These are phyloP conservation scores for Bretziella fagacearum DNA, from an alignment of 2,329 filamentous ascomycete species.

Conservation along the genomic window DNA sequence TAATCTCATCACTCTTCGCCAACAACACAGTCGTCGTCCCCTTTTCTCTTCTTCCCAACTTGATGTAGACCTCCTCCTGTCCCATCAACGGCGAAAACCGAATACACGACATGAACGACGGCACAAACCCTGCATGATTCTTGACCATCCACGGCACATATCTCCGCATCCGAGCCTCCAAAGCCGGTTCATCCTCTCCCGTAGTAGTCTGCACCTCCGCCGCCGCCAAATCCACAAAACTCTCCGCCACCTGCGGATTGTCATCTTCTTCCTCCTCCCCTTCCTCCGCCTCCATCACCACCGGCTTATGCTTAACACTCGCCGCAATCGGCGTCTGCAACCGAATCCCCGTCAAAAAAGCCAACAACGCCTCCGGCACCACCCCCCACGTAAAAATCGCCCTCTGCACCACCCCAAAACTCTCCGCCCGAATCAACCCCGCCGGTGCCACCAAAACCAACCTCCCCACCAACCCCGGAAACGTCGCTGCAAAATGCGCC, in stretches of 20 bases:
- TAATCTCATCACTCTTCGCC: constrained; percentile 33
- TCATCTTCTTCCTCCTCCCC: constrained; percentile 11
- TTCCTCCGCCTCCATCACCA: constrained; percentile 3
- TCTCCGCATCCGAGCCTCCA: constrained; percentile 31
- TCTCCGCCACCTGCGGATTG: constrained; percentile 16
- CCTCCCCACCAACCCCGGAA: constrained; percentile 50
- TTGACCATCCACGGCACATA: constrained; percentile 42
- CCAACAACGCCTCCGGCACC: constrained; percentile 35
- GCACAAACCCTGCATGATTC: constrained; percentile 40
- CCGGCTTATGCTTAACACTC: constrained; percentile 17
- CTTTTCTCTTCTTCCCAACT: constrained; percentile 26
- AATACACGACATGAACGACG: constrained; percentile 42
- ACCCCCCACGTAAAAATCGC: constrained; percentile 38
- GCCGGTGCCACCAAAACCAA: constrained; percentile 65
- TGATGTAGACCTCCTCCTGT: constrained; percentile 34
- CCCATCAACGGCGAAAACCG: constrained; percentile 35
- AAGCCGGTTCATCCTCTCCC: constrained; percentile 19
- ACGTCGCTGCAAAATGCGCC: constrained; percentile 54
- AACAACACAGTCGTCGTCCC: constrained; percentile 35
- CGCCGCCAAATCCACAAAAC: constrained; percentile 25
- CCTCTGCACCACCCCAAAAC: constrained; percentile 33
- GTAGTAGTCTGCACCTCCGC: constrained; percentile 24
- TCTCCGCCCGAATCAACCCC: constrained; percentile 47
- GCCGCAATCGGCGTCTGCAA: constrained; percentile 34
- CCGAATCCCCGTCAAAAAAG: constrained; percentile 30